A percentile compares a stretch with the other conserved stretches of the same genome.
Evolutionary conservation across 352 stramenopile species (phyloP).

Genomic region (Poterioochromonas sp.): DNA sequence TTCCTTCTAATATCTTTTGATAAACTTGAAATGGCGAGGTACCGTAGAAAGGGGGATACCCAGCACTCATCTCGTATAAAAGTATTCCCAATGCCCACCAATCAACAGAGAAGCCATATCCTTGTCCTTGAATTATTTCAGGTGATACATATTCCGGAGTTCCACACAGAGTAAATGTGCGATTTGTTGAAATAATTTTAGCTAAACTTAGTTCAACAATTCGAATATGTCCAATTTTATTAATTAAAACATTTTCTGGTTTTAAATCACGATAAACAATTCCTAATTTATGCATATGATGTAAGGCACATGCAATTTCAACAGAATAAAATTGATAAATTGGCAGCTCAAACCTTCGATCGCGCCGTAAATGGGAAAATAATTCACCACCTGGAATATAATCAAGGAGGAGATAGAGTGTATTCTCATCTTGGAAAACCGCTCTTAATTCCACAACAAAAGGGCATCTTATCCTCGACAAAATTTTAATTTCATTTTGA

Average conservation of each 20-base stretch:
- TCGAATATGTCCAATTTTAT: constrained; percentile 64
- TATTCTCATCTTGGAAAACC: constrained; percentile 76
- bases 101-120: constrained; percentile 77
- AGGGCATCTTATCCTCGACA: constrained; percentile 69
- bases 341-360: constrained; percentile 57
- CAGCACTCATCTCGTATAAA: constrained; percentile 76
- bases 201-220: constrained; percentile 85
- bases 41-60: constrained; percentile 79
- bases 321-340: constrained; percentile 74
- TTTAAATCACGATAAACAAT: constrained; percentile 86
- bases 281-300: constrained; percentile 73
- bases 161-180: constrained; percentile 78
- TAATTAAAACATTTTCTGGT: constrained; percentile 52
- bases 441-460: constrained; percentile 71
- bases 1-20: constrained; percentile 70
- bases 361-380: constrained; percentile 72
- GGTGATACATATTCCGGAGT: constrained; percentile 82
- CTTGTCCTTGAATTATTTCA: constrained; percentile 71
- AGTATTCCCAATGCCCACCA: constrained; percentile 72
- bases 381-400: constrained; percentile 81
- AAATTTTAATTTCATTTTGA: constrained; percentile 76
- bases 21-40: constrained; percentile 80
- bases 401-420: constrained; percentile 76
- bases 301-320: constrained; percentile 71
- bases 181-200: constrained; percentile 72